Evolutionary conservation across 305 asterid genomes (phyloP).

Genomic region (Plantago lanceolata): DNA sequence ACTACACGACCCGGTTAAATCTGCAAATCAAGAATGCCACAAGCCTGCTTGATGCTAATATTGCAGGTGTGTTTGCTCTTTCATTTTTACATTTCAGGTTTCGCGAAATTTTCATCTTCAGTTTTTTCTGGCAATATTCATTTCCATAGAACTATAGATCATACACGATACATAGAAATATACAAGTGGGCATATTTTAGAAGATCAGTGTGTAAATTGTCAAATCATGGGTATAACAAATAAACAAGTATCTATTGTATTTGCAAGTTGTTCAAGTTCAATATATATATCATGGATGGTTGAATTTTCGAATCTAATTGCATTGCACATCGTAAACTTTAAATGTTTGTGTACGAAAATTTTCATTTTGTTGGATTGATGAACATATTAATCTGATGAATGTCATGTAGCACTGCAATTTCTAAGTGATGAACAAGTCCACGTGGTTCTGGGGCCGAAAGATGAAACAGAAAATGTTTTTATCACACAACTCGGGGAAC

Average conservation of each 20-base stretch:
- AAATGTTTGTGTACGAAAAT: too few relatives aligned
- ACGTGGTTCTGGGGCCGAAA: conserved; percentile 42
- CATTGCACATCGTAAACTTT: too few relatives aligned
- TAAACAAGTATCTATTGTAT: too few relatives aligned
- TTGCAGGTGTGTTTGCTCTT: background rate
- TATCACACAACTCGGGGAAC: conserved; percentile 41
- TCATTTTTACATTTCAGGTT: too few relatives aligned
- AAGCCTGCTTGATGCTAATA: background rate
- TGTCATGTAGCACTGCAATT: conserved; percentile 38
- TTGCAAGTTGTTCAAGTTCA: background rate
- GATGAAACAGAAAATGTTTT: conserved; percentile 32
- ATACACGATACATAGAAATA: too few relatives aligned
- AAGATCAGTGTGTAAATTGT: too few relatives aligned
- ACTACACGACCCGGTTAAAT: background rate
- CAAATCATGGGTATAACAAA: background rate
- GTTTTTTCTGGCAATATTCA: too few relatives aligned
- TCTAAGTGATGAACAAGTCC: conserved; percentile 38
- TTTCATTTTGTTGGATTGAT: background rate
- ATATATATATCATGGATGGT: too few relatives aligned
- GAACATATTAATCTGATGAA: conserved; percentile 11
- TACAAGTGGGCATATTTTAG: too few relatives aligned
- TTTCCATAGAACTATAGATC: too few relatives aligned
- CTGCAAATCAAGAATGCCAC: background rate
- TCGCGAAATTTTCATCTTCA: too few relatives aligned
- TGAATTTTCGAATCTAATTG: background rate